These are phyloP conservation scores for Phytophthora uliginosa DNA, from an alignment of 352 stramenopile species.

Conservation along the genomic window DNA sequence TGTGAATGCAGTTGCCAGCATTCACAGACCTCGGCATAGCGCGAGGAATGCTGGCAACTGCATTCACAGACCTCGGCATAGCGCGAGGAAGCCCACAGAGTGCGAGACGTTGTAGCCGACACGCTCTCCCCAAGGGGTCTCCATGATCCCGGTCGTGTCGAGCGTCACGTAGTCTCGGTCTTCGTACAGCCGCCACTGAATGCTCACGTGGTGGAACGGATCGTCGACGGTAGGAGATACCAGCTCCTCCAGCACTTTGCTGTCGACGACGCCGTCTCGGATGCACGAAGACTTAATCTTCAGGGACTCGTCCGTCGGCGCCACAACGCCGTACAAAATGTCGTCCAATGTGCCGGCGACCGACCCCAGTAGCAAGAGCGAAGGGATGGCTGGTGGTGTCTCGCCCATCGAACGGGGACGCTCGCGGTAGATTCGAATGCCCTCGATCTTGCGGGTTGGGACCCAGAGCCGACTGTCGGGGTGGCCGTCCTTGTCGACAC, in stretches of 20 bases:
- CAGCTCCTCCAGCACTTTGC: constrained; percentile 43
- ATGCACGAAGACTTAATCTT: constrained; percentile 46
- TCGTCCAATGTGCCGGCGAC: constrained; percentile 44
- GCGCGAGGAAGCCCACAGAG: constrained; percentile 42
- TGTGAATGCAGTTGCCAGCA: constrained; percentile 11
- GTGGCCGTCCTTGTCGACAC: constrained; percentile 36
- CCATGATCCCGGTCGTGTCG: constrained; percentile 40
- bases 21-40: constrained; percentile 40
- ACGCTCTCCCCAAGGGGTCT: constrained; percentile 30
- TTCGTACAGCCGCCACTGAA: constrained; percentile 48
- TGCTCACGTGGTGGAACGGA: constrained; percentile 42
- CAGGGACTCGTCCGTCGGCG: constrained; percentile 39
- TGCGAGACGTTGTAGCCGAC: constrained; percentile 47
- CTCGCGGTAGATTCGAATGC: constrained; percentile 46
- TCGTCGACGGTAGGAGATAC: constrained; percentile 37
- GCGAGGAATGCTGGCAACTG: constrained; percentile 32
- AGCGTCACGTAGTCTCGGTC: constrained; percentile 50
- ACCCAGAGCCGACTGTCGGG: constrained; percentile 42
- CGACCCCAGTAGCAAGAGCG: constrained; percentile 40
- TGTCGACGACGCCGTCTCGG: constrained; percentile 42
- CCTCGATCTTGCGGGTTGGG: constrained; percentile 31
- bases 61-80: constrained; percentile 39
- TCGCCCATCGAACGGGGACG: constrained; percentile 3
- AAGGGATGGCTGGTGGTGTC: constrained; percentile 28
- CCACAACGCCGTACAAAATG: constrained; percentile 45